These are phyloP conservation scores for Pezicula neosporulosa DNA, from an alignment of 2,329 filamentous ascomycete species.

Conservation along the genomic window DNA sequence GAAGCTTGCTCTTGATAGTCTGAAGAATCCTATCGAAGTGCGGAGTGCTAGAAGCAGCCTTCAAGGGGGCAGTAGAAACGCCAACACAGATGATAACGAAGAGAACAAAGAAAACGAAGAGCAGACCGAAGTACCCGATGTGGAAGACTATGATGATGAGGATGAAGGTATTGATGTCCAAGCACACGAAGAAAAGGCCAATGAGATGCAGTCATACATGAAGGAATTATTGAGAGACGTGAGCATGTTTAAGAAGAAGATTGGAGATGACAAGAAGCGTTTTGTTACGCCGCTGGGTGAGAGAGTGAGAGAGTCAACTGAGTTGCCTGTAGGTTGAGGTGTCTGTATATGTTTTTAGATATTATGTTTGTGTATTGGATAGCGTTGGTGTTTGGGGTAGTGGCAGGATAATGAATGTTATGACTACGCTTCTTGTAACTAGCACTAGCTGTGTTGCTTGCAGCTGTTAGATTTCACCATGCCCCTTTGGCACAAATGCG, in stretches of 20 bases:
- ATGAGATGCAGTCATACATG: constrained; percentile 79
- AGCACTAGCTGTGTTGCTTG: too few species aligned
- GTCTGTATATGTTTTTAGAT: neutral
- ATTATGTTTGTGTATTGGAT: neutral
- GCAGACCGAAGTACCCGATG: constrained; percentile 16
- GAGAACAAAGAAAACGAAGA: constrained; percentile 7
- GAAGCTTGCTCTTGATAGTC: constrained; percentile 76
- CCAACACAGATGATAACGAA: neutral
- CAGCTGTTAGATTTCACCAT: too few species aligned
- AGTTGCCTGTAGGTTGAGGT: neutral
- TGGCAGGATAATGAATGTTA: neutral
- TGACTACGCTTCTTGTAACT: neutral
- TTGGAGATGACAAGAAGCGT: constrained; percentile 74
- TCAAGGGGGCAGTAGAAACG: constrained; percentile 10
- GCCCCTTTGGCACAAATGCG: too few species aligned
- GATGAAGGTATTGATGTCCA: constrained; percentile 54
- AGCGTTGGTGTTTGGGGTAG: constrained; percentile 3
- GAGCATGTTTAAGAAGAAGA: constrained; percentile 77
- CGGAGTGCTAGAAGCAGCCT: constrained; percentile 30
- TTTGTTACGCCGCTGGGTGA: constrained; percentile 52
- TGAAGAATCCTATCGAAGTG: constrained; percentile 83
- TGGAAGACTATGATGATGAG: constrained; percentile 45
- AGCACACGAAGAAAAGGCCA: constrained; percentile 49
- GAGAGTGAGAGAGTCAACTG: constrained; percentile 35
- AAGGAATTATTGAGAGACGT: constrained; percentile 79